These are phyloP conservation scores for Botrytis fragariae DNA, from an alignment of 2,329 filamentous ascomycete genomes.

Conservation along the genomic window DNA sequence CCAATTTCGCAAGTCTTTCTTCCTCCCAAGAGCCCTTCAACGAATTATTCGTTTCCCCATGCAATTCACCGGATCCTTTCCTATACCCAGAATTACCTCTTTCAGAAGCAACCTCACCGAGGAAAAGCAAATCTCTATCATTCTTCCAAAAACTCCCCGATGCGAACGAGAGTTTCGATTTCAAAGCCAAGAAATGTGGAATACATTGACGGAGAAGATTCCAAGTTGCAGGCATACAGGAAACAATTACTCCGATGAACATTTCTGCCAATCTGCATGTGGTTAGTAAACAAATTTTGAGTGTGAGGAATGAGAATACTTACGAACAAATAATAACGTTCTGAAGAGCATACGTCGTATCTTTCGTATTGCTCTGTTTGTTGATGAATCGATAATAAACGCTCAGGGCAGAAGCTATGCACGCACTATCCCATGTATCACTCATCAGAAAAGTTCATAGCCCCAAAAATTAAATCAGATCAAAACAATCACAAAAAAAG, in stretches of 20 bases:
- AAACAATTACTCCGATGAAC: not conserved
- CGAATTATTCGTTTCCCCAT: not conserved
- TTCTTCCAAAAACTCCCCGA: not conserved
- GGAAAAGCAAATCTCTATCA: too few relatives aligned
- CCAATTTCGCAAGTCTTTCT: not conserved
- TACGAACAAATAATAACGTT: not conserved
- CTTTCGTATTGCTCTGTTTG: not conserved
- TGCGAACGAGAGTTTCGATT: not conserved
- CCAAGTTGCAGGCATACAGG: not conserved
- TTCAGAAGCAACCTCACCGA: not conserved
- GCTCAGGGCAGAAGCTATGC: not conserved
- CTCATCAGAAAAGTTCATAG: accelerated
- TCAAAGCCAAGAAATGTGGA: not conserved
- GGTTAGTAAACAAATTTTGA: not conserved
- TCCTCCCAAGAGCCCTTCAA: not conserved
- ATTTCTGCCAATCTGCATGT: not conserved
- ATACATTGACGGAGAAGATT: not conserved
- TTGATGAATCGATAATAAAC: not conserved
- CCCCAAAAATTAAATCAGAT: not conserved
- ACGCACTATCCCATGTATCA: not conserved
- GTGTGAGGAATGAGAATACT: not conserved
- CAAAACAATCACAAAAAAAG: not conserved
- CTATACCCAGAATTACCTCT: not conserved
- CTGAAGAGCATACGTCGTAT: not conserved
- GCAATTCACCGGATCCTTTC: not conserved